Evolutionary conservation across 352 stramenopile species (phyloP).

Genomic region (Elongisporangium senticosum): DNA sequence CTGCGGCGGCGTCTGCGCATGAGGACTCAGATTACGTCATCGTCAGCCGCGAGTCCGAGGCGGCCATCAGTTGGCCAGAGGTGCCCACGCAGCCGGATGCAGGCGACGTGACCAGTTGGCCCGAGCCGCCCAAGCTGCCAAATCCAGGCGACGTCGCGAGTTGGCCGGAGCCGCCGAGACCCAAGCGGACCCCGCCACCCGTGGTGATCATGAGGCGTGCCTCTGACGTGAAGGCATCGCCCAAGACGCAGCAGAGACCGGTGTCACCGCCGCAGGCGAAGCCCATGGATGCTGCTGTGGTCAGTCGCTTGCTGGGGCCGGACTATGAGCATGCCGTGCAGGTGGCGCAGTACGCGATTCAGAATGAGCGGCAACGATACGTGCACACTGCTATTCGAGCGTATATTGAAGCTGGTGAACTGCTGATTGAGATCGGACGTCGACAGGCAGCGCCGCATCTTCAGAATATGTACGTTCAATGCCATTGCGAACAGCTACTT

Average conservation of each 20-base stretch:
- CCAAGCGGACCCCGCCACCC: slow-evolving; percentile 4
- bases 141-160: neutral
- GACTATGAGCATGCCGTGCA: slow-evolving; percentile 59
- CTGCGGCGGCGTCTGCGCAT: neutral
- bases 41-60: slow-evolving; percentile 3
- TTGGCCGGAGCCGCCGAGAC: neutral
- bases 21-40: slow-evolving; percentile 1
- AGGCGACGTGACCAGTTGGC: neutral
- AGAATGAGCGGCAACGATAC: slow-evolving; percentile 55
- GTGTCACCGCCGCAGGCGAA: slow-evolving; percentile 8
- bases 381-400: slow-evolving; percentile 60
- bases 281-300: slow-evolving; percentile 14
- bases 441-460: slow-evolving; percentile 48
- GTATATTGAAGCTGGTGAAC: slow-evolving; percentile 66
- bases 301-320: slow-evolving; percentile 36
- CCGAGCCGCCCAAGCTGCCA: neutral
- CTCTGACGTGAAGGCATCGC: slow-evolving; percentile 4
- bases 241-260: neutral
- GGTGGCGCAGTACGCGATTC: slow-evolving; percentile 62
- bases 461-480: slow-evolving; percentile 52
- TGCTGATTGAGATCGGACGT: slow-evolving; percentile 62
- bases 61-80: slow-evolving; percentile 10
- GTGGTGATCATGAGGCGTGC: slow-evolving; percentile 14
- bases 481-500: neutral
- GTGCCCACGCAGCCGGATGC: slow-evolving; percentile 2